Base-by-base conservation (phyloP, 1,139 yeast species). In the Yamadazyma oceani region DNA sequence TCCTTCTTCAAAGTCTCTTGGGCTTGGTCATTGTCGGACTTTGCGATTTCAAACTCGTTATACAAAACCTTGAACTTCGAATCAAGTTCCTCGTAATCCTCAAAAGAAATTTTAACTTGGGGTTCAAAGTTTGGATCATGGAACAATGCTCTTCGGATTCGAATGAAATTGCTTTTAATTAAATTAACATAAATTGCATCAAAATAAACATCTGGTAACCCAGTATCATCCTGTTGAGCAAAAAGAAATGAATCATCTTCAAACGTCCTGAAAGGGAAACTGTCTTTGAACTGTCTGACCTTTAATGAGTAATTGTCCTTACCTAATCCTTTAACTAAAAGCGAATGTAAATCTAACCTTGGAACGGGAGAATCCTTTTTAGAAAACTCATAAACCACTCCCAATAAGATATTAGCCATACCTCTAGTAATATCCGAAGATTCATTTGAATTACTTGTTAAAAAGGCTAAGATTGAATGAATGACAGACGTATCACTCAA, bases 201-300 rank as follows among this genome's bases (percentile, higher is more conserved):
- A 53, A 92, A 84, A 49, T 75, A 88, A 1, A 90, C 87, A 40
- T 80, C 78, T 0, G 97, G 98, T 27, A 90, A 69, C 1, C 98
- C 98, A 1, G 95, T 81, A 3, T 79, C 82, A 54, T 88, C 95
- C 44, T 77, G 75, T 10, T 44, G 46, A 34, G 57, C 43, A 33
- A 46, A 43, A 27, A 54, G 26, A 42, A 53, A 36, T 38, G 50
- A 26, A 5, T 70, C 70, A 9, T 73, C 77, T 23, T 77, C 80
- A 47, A 78, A 84, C 35, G 75, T 74, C 14, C 75, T 70, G 53
- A 88, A 80, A 9, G 64, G 57, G 0, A 74, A 60, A 41, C 73
- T 69, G 33, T 85, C 85, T 43, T 80, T 78, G 49, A 94, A 80
- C 52, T 85, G 88, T 38, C 80, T 79, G 5, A 92, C 75, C 47